Percentiles rank a stretch among this genome's conserved stretches.
phyloP scores from a whole-genome alignment of 2,329 filamentous ascomycete species.

The Salinomyces thailandicus region DNA sequence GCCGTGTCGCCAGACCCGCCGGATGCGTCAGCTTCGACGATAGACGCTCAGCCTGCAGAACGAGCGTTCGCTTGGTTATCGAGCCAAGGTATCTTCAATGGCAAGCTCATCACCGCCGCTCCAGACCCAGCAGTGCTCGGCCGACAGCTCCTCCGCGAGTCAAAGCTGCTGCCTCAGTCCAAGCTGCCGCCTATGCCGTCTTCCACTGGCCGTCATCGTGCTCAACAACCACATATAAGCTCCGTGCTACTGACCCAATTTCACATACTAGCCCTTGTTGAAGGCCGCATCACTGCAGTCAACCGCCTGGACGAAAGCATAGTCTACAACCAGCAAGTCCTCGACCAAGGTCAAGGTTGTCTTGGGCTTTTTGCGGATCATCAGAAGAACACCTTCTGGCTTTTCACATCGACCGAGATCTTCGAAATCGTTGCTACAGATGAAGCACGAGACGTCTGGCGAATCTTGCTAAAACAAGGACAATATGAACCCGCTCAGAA shows the following conservation, averaged over 20 bases:
- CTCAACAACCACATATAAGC: conserved; percentile 61
- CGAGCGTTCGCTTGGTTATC: conserved; percentile 84
- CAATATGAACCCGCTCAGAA: conserved; percentile 81
- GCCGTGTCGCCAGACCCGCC: conserved; percentile 63
- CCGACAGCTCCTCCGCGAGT: conserved; percentile 63
- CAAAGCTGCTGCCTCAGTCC: conserved; percentile 64
- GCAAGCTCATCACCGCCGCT: conserved; percentile 53
- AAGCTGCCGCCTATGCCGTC: conserved; percentile 61
- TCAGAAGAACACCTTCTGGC: conserved; percentile 95
- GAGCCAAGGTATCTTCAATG: conserved; percentile 76
- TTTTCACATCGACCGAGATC: conserved; percentile 83
- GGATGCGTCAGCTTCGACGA: conserved; percentile 35
- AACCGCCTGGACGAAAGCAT: conserved; percentile 79
- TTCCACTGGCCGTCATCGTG: conserved; percentile 52
- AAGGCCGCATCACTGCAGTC: conserved; percentile 69
- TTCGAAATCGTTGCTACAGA: conserved; percentile 87
- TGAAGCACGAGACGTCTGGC: conserved; percentile 89
- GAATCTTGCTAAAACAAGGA: conserved; percentile 76
- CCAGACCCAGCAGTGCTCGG: conserved; percentile 56
- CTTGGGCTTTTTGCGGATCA: conserved; percentile 81
- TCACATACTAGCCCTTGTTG: conserved; percentile 78
- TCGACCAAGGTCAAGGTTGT: conserved; percentile 66
- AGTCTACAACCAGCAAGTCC: conserved; percentile 77
- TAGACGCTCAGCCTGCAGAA: conserved; percentile 35
- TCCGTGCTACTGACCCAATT: conserved; percentile 84